Base-by-base conservation (phyloP, 345 rosid genomes). In the Aquilaria yunnanensis region DNA sequence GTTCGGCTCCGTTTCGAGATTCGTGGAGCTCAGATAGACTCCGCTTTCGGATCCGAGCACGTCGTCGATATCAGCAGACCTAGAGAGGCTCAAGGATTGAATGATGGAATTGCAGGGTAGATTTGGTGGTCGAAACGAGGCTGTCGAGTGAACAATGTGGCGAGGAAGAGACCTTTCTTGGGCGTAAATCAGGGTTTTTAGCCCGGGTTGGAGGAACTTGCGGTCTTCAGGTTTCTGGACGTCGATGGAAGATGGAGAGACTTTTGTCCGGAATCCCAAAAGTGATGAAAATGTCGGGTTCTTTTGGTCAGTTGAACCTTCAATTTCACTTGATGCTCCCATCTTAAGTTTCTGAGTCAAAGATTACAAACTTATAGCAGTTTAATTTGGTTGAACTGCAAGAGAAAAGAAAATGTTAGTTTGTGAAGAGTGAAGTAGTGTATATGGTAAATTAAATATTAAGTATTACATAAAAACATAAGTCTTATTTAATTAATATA, bases 21-120 rank as follows among this genome's bases (percentile, higher is more conserved):
- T 30, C 14, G 59, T 12, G 46, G 65, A 30, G 55, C 49, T 52
- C 66, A 71, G 54, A 63, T 51, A 74, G 30, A 66, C 80, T 2
- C 83, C 80, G 56, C 71, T 79, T 47, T 76, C 83, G 2, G 83
- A 53, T 33, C 80, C 80, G 33, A 79, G 62, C 62, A 73, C 29
- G 32, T 79, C 83, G 10, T 74, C 83, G 32, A 64, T 16, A 16
- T 23, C 63, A 2, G 70, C 60, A 3, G 74, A 70, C 14, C 62
- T 59, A 4, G 75, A 65, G 57, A 67, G 57, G 29, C 54, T 30
- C 48, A 58, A n/a, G 16, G 66, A 57, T 57, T 12, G 54, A 41
- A 51, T 8, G 47, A 63, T 54, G 10, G 74, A 43, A 1, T 45
- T 9, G 9, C 23, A 60, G 7, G 51, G 62, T 4, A 70, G 51